Evolutionary conservation across 495 filamentous ascomycete species (phyloP).

Genomic region (Penicillium goetzii): DNA sequence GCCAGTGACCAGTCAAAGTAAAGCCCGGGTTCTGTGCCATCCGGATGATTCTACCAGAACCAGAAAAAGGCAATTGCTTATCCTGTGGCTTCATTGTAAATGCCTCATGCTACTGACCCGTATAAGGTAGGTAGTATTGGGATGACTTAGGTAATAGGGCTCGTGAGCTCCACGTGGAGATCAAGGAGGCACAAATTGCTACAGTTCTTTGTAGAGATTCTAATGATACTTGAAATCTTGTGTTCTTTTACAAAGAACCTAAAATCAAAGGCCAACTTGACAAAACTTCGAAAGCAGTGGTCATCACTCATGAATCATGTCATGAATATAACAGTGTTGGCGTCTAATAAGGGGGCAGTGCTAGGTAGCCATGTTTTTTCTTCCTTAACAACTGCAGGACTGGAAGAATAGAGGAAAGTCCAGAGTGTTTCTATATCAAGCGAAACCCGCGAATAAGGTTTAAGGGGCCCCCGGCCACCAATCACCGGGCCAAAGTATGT

Average conservation of each 20-base stretch:
- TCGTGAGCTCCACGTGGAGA: no score
- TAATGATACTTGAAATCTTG: no score
- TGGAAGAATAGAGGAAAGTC: background rate
- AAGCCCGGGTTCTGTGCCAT: background rate
- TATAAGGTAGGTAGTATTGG: background rate
- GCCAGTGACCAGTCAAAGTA: background rate
- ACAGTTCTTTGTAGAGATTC: no score
- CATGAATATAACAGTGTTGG: background rate
- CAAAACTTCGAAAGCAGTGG: background rate
- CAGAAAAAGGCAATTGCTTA: background rate
- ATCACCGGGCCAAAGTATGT: background rate
- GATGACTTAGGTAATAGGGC: background rate
- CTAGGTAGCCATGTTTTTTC: background rate
- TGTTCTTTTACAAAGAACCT: background rate
- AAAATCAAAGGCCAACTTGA: background rate
- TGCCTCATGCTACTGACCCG: background rate
- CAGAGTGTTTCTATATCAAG: background rate
- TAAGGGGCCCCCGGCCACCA: background rate
- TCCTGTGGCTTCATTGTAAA: background rate
- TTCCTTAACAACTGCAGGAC: background rate
- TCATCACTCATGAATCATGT: background rate
- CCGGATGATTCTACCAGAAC: background rate
- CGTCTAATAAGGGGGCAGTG: background rate
- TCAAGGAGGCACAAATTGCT: no score
- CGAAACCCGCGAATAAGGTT: background rate